Base-by-base conservation (phyloP, 2,329 filamentous ascomycete species). In the Verticillium alfalfae region DNA sequence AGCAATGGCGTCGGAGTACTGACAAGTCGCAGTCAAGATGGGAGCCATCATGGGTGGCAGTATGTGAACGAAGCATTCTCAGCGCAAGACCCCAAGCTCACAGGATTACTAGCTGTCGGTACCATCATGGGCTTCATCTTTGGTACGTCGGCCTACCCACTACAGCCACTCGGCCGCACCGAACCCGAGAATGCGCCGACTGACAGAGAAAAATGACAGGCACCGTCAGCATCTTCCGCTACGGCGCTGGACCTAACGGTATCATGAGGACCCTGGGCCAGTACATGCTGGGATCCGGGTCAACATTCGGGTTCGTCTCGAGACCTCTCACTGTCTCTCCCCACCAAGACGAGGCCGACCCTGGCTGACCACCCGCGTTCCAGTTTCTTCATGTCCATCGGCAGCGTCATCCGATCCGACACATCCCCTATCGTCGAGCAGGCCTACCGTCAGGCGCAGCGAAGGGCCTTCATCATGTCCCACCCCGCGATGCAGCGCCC, bases 41-140 rank as follows among this genome's bases (percentile, higher is more conserved):
- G 95, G 95, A 70, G 93, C 91, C 66, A 89, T 99, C 89, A 98
- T 98, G 93, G 95, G 95, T 69, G 92, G 93, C 75, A 96, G 94
- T 98, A 90, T 71, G 93, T 86, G 59, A 59, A 60, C 41, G 56
- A 18, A 60, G 15, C 34, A 38, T 13, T 38, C 38, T 16, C 57
- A 12, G 5, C n/a, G 7, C 2, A 3, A 6, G 13, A 37, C 34
- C 61, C 49, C n/a, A 31, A 57, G 60, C 77, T 80, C 68, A 80
- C 66, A 18, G 61, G 39, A 15, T 64, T 59, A 26, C 63, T 70
- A 98, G 95, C 93, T 77, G 95, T 99, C 65, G 95, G 95, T 65
- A 83, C 91, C 59, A 97, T 97, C 74, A 97, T 99, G 78, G 95
- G 95, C 66, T 98, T 99, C 81, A 96, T 99, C 71, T 97, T 95